Evolutionary conservation across 2,329 filamentous ascomycete species (phyloP), one percentile per base, ranked within the genome.

Genomic region (Aspergillus terreus): DNA sequence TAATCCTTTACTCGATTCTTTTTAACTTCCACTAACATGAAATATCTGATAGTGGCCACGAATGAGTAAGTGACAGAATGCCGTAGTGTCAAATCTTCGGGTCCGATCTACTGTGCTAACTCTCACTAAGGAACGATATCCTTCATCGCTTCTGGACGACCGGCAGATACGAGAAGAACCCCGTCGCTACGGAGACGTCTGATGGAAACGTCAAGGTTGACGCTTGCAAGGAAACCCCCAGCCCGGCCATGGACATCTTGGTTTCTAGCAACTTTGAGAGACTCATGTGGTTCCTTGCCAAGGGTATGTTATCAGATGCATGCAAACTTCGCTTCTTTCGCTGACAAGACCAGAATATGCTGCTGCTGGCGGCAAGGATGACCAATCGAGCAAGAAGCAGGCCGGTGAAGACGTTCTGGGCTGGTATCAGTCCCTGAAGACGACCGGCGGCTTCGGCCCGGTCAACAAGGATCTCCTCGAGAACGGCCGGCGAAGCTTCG

Each of bases 261-360:
- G 92, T 97, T 11, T 92, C 88, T 21, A 94, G 88, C 70, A 99
- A 99, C 77, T 97, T 99, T 68, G 94, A 99, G 78, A 84, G 94
- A 30, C 79, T 99, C 4, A 80, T 99, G 10, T 97, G 92, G 92
- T 96, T 90, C 78, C 78, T 97, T 25, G 45, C 50, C 2, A 51
- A 51, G 40, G 49, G 49, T 51, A 44, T 19, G 17, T 36, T 9
- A n/a, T 14, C 19, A 14, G 87, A 1, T 88, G n/a, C 30, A 7
- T 11, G 5, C 25, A 11, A n/a, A 1, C 15, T 19, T 10, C 14
- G 4, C 17, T 6, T 36, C 4, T 46, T 15, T 35, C 19, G 44
- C 47, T 55, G 17, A 57, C 4, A 4, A 7, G 15, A 36, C 41
- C 15, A 57, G 56, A 57, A 46, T 32, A 52, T 42, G 56, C 83